A percentile compares a stretch with the other conserved stretches of the same genome.
Evolutionary conservation across 2,329 filamentous ascomycete species (phyloP).

Genomic region (Taxawa tesnikishii): DNA sequence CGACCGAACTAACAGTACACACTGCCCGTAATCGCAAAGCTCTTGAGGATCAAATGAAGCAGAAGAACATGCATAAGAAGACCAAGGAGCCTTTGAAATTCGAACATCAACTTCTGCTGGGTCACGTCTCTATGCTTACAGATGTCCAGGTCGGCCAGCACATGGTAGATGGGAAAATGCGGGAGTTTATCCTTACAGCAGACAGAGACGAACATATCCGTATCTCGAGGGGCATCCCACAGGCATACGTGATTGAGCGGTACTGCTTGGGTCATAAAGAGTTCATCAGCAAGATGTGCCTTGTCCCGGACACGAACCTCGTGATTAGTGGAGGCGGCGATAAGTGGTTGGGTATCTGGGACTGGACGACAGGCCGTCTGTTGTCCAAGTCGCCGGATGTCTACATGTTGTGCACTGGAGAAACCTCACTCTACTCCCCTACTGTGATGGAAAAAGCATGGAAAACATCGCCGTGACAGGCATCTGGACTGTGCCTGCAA

Average conservation of each 20-base stretch:
- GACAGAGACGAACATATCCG: constrained; percentile 79
- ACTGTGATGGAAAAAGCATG: too few relatives aligned
- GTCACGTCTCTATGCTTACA: constrained; percentile 92
- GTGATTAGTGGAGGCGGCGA: constrained; percentile 85
- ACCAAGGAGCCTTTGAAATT: constrained; percentile 42
- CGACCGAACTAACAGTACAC: constrained; percentile 48
- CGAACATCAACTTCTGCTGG: constrained; percentile 67
- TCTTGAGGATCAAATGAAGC: constrained; percentile 43
- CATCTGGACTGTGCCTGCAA: constrained; percentile 29
- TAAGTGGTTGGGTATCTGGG: constrained; percentile 64
- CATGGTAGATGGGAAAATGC: constrained; percentile 31
- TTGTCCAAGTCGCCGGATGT: constrained; percentile 41
- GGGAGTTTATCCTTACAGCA: constrained; percentile 51
- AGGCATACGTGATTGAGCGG: constrained; percentile 76
- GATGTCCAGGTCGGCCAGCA: constrained; percentile 49
- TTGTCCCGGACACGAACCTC: constrained; percentile 46
- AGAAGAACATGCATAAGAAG: constrained; percentile 28
- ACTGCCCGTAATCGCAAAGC: constrained; percentile 47
- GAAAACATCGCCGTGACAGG: constrained; percentile 37
- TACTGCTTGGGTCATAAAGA: constrained; percentile 83
- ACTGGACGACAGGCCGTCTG: constrained; percentile 53
- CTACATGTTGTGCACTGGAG: too few relatives aligned
- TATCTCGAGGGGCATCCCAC: constrained; percentile 66
- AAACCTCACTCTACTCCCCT: too few relatives aligned
- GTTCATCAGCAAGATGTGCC: constrained; percentile 67